Conservation (phyloP, 768 basidiomycete species). For the Myochromella boudieri region DNA sequence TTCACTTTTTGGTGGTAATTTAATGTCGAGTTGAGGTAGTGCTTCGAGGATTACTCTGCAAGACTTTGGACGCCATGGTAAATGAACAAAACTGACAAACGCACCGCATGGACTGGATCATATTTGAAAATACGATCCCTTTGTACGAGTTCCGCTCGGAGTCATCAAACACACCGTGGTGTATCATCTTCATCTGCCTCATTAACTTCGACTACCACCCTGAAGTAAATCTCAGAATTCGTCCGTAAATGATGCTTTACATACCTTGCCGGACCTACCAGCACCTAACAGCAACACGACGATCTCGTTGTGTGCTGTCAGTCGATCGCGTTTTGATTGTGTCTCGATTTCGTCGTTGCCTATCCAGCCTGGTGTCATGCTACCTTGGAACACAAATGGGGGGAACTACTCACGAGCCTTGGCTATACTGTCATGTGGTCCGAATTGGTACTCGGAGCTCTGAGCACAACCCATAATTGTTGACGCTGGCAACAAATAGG, state of each 20-base stretch:
- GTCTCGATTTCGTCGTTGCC: constrained; percentile 94
- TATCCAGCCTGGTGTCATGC: constrained; percentile 24
- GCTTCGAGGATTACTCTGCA: constrained; percentile 66
- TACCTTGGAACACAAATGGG: neutral
- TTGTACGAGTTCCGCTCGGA: constrained; percentile 86
- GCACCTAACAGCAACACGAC: constrained; percentile 96
- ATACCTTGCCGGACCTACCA: constrained; percentile 93
- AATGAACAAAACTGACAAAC: constrained; percentile 17
- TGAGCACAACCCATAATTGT: constrained; percentile 70
- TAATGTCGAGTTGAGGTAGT: constrained; percentile 79
- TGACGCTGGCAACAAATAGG: constrained; percentile 1
- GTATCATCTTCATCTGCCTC: constrained; percentile 93
- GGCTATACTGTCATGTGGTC: constrained; percentile 83
- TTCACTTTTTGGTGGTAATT: constrained; percentile 69
- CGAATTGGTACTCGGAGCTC: constrained; percentile 60
- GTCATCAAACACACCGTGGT: constrained; percentile 80
- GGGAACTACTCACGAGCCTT: constrained; percentile 66
- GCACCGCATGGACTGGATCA: constrained; percentile 87
- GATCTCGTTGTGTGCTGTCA: constrained; percentile 91
- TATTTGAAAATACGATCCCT: constrained; percentile 90
- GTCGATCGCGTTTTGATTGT: constrained; percentile 85
- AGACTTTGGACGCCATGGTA: neutral
- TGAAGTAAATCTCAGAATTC: neutral
- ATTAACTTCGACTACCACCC: constrained; percentile 36
- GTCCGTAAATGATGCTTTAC: constrained; percentile 19